These are phyloP conservation scores for Abrus pulchellus DNA, from an alignment of 306 rosid species.

Conservation along the genomic window DNA sequence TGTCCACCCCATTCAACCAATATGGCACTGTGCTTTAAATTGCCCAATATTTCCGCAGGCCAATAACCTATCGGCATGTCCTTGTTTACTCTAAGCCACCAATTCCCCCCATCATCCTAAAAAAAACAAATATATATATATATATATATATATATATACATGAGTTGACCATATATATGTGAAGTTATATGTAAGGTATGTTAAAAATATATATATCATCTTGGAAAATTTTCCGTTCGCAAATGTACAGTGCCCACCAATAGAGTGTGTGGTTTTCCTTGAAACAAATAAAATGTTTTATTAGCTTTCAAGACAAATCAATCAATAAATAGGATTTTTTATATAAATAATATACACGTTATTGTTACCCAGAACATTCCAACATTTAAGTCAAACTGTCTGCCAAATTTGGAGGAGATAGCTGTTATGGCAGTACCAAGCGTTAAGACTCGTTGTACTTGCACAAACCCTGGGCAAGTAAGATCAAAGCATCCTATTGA, in stretches of 20 bases:
- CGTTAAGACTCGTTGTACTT: conserved; percentile 38
- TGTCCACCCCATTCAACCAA: conserved; percentile 81
- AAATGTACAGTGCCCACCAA: too few species aligned
- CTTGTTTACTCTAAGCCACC: conserved; percentile 62
- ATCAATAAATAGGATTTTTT: too few species aligned
- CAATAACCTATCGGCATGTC: conserved; percentile 59
- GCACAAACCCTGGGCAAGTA: conserved; percentile 72
- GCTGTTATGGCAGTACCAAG: conserved; percentile 60
- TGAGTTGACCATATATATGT: too few species aligned
- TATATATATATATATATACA: too few species aligned
- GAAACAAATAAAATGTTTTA: too few species aligned
- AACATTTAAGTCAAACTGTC: conserved; percentile 49
- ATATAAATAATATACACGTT: too few species aligned
- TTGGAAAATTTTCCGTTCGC: too few species aligned
- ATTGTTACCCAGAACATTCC: conserved; percentile 57
- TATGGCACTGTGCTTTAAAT: conserved; percentile 48
- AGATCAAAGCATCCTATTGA: conserved; percentile 79
- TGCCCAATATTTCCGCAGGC: conserved; percentile 45
- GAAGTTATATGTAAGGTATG: too few species aligned
- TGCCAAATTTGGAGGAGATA: conserved; percentile 36
- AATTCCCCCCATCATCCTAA: conserved; percentile 40
- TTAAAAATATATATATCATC: too few species aligned
- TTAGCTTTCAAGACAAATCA: too few species aligned
- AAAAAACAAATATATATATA: too few species aligned
- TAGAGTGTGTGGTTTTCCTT: too few species aligned